phyloP scores from a whole-genome alignment of 2,329 filamentous ascomycete genomes.

The Pseudocercospora cruenta region DNA sequence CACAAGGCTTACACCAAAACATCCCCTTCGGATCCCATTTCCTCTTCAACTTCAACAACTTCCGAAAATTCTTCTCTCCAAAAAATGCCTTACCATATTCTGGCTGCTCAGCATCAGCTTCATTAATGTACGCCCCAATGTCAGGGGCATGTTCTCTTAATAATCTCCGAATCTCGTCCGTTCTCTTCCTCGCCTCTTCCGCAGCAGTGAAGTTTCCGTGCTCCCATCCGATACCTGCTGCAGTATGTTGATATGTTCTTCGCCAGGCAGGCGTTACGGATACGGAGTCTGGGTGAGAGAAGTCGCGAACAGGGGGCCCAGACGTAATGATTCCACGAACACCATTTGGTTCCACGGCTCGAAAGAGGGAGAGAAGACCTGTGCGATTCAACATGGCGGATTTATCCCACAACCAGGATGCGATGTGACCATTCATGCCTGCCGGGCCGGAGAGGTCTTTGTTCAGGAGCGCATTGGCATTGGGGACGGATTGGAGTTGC shows the following conservation, averaged over 20 bases:
- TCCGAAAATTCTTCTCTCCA: background rate
- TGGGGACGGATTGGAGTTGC: background rate
- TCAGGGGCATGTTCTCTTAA: background rate
- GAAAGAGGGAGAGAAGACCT: background rate
- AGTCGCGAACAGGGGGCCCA: background rate
- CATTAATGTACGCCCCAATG: background rate
- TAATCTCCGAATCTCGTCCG: background rate
- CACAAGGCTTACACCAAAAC: constrained; percentile 11
- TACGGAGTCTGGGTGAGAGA: background rate
- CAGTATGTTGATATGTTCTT: background rate
- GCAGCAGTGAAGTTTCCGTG: background rate
- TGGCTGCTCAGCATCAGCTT: constrained; percentile 3
- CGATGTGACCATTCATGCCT: constrained; percentile 2
- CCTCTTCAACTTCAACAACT: background rate
- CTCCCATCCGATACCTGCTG: background rate
- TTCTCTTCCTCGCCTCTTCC: background rate
- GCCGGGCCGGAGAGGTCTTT: background rate
- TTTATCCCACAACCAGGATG: background rate
- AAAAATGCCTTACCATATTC: background rate
- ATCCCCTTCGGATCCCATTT: background rate
- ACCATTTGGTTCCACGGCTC: background rate
- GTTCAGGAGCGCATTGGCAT: constrained; percentile 1
- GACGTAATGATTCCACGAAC: background rate
- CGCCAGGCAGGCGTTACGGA: constrained; percentile 3
- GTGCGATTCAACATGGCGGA: background rate